phyloP scores from a whole-genome alignment of 2,329 filamentous ascomycete species.

The Phialocephala subalpina region DNA sequence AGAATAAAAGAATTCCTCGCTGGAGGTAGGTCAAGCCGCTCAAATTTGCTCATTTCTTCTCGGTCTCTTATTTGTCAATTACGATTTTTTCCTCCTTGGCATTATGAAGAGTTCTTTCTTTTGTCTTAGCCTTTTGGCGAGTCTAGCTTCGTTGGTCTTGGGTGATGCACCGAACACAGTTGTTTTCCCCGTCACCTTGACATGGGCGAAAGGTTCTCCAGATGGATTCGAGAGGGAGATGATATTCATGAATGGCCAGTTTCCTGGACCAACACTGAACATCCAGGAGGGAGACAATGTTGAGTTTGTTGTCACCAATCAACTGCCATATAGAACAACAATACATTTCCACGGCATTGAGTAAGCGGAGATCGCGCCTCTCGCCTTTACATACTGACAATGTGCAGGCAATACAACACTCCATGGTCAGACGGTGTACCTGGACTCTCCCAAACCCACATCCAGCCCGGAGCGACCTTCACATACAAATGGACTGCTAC shows the following conservation, averaged over 20 bases:
- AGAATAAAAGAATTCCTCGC: neutral
- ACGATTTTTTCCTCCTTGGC: neutral
- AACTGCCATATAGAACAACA: conserved; percentile 45
- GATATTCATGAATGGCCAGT: conserved; percentile 38
- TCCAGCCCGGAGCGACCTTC: conserved; percentile 49
- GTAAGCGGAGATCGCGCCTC: conserved; percentile 12
- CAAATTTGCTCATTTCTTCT: neutral
- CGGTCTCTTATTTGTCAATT: neutral
- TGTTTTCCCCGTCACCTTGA: conserved; percentile 23
- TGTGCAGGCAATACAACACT: conserved; percentile 38
- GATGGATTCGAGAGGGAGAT: conserved; percentile 35
- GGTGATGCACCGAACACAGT: neutral
- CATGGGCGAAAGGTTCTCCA: conserved; percentile 29
- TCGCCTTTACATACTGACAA: conserved; percentile 31
- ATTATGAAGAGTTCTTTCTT: conserved; percentile 13
- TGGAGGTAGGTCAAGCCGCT: neutral
- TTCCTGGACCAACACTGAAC: conserved; percentile 45
- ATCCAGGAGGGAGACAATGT: conserved; percentile 43
- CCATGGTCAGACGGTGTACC: conserved; percentile 52
- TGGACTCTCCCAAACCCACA: conserved; percentile 50
- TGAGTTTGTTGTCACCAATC: conserved; percentile 40
- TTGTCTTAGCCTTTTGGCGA: conserved; percentile 11
- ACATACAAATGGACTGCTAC: conserved; percentile 50
- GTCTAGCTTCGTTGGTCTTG: neutral
- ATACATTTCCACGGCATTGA: conserved; percentile 52